A percentile compares a stretch with the other conserved stretches of the same genome.
Evolutionary conservation across 1,284 basidiomycete species (phyloP).

Genomic region (Coniophora puteana): DNA sequence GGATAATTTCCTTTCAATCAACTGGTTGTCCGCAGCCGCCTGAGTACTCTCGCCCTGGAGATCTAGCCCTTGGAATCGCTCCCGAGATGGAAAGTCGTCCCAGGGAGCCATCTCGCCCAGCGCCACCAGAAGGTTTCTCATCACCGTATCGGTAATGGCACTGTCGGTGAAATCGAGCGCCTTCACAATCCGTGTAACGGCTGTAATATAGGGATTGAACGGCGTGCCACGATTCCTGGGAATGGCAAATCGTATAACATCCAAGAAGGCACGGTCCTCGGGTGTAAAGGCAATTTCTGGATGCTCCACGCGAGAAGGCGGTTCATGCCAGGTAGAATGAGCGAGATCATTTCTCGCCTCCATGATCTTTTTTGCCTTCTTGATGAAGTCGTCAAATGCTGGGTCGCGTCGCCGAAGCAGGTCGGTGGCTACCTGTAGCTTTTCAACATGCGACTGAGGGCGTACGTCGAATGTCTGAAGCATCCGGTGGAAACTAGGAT

Average conservation of each 20-base stretch:
- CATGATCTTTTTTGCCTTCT: conserved; percentile 51
- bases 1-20: conserved; percentile 29
- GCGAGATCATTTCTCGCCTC: conserved; percentile 22
- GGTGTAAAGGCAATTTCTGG: conserved; percentile 45
- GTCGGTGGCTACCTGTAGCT: conserved; percentile 48
- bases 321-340: conserved; percentile 27
- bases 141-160: conserved; percentile 19
- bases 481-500: conserved; percentile 50
- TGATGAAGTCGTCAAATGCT: conserved; percentile 52
- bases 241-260: conserved; percentile 63
- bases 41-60: conserved; percentile 28
- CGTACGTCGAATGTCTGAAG: conserved; percentile 69
- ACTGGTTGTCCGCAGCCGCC: conserved; percentile 27
- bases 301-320: conserved; percentile 24
- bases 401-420: conserved; percentile 46
- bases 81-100: conserved; percentile 55
- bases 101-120: conserved; percentile 73
- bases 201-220: conserved; percentile 53
- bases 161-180: conserved; percentile 28
- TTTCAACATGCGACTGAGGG: conserved; percentile 56
- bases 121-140: conserved; percentile 53
- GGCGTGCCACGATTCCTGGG: conserved; percentile 61
- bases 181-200: conserved; percentile 63
- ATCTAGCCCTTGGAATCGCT: conserved; percentile 30
- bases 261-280: conserved; percentile 63